These are phyloP conservation scores for Exophiala oligosperma DNA, from an alignment of 2,329 filamentous ascomycete genomes.

Conservation along the genomic window DNA sequence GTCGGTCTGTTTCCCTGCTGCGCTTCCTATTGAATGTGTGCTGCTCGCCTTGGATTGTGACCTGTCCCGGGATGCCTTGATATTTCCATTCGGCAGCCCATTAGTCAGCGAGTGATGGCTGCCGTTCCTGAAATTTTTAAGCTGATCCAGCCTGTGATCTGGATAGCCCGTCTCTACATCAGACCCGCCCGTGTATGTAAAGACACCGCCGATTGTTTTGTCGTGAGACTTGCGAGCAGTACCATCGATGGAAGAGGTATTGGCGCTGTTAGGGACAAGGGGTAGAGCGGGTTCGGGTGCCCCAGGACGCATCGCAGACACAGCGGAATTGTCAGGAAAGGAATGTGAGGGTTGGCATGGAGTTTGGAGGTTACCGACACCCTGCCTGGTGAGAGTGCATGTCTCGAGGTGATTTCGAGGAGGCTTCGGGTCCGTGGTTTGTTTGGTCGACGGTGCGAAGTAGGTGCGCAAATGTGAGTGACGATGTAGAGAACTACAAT, in stretches of 20 bases:
- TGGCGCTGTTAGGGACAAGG: slow-evolving; percentile 33
- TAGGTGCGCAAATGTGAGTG: neutral
- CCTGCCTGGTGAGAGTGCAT: slow-evolving; percentile 13
- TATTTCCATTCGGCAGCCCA: slow-evolving; percentile 47
- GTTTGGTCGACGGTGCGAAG: neutral
- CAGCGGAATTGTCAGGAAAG: slow-evolving; percentile 2
- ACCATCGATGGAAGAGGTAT: slow-evolving; percentile 40
- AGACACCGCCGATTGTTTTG: slow-evolving; percentile 46
- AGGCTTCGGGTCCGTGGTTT: neutral
- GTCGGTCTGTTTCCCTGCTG: slow-evolving; percentile 33
- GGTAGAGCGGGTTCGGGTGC: slow-evolving; percentile 25
- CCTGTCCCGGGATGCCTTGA: slow-evolving; percentile 42
- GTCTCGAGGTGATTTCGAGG: slow-evolving; percentile 8
- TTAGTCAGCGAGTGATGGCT: slow-evolving; percentile 36
- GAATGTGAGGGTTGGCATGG: slow-evolving; percentile 14
- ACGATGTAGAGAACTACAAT: neutral
- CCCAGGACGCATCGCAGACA: slow-evolving; percentile 27
- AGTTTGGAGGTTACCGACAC: slow-evolving; percentile 13
- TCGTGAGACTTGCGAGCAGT: slow-evolving; percentile 44
- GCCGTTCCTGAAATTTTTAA: slow-evolving; percentile 26
- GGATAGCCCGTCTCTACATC: slow-evolving; percentile 44
- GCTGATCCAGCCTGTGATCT: slow-evolving; percentile 41
- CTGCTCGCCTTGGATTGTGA: slow-evolving; percentile 44
- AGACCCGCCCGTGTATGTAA: slow-evolving; percentile 47
- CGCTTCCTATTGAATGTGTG: slow-evolving; percentile 47